Conservation (phyloP, 306 rosid genomes). For the Prunus mongolica region DNA sequence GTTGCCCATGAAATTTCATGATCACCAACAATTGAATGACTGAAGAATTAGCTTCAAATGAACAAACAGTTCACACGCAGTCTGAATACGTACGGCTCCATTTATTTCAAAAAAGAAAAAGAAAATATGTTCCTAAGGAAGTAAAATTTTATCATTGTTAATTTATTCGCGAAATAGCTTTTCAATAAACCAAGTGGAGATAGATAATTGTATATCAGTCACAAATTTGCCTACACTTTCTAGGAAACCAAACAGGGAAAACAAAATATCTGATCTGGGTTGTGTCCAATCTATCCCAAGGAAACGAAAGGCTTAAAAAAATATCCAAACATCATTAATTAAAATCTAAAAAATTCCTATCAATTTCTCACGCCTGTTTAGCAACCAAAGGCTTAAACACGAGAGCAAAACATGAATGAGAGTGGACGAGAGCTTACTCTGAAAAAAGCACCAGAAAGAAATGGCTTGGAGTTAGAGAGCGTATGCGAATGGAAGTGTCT, state of each 20-base stretch:
- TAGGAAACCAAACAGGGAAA: conserved; percentile 14
- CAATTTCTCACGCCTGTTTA: background rate
- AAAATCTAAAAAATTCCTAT: background rate
- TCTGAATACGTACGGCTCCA: background rate
- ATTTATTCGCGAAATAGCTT: background rate
- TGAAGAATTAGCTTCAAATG: background rate
- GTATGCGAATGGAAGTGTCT: conserved; percentile 40
- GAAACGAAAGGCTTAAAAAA: conserved; percentile 1
- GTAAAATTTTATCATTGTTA: background rate
- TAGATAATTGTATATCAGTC: background rate
- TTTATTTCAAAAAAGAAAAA: background rate
- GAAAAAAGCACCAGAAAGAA: conserved; percentile 43
- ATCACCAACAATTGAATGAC: no score
- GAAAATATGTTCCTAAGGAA: background rate
- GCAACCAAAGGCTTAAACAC: background rate
- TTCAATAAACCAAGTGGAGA: background rate
- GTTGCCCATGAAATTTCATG: no score
- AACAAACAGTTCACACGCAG: no score
- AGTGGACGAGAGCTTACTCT: conserved; percentile 44
- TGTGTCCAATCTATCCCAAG: background rate
- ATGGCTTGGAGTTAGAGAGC: conserved; percentile 47
- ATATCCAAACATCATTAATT: background rate
- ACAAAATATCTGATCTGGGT: background rate
- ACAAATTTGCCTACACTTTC: background rate
- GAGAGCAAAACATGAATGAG: conserved; percentile 15